Conservation (phyloP, 352 stramenopile species). For the Globisporangium acanthophoron region DNA sequence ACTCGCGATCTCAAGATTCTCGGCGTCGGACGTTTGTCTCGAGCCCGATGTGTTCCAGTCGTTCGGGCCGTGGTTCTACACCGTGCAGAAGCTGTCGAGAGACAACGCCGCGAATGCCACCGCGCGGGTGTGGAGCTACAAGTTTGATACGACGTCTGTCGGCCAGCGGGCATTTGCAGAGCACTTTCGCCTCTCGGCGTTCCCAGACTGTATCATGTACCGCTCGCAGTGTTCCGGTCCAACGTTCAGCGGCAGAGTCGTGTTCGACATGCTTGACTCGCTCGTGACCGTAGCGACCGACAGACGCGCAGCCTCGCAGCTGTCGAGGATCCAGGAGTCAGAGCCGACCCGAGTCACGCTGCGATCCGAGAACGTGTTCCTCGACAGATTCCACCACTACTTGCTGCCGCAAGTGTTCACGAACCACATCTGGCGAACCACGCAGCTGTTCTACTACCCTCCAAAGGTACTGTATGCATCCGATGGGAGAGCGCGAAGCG, state of each 20-base stretch:
- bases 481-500: background rate
- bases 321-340: background rate
- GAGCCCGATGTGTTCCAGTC: constrained; percentile 24
- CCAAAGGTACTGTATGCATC: constrained; percentile 10
- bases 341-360: constrained; percentile 3
- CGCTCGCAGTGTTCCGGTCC: constrained; percentile 6
- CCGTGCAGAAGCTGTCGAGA: background rate
- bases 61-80: constrained; percentile 12
- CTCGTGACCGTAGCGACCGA: constrained; percentile 16
- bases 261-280: constrained; percentile 30
- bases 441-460: constrained; percentile 27
- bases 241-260: constrained; percentile 12
- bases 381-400: constrained; percentile 41
- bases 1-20: constrained; percentile 18
- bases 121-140: constrained; percentile 27
- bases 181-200: constrained; percentile 12
- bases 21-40: constrained; percentile 14
- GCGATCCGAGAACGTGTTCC: constrained; percentile 17
- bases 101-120: constrained; percentile 4
- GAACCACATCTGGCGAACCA: constrained; percentile 25
- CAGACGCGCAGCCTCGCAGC: background rate
- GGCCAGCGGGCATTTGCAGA: constrained; percentile 21
- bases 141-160: constrained; percentile 32
- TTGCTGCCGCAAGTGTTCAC: constrained; percentile 27
- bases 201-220: constrained; percentile 30